Conservation (phyloP, 176 grass and related monocot genomes). For the Phoenix dactylifera region DNA sequence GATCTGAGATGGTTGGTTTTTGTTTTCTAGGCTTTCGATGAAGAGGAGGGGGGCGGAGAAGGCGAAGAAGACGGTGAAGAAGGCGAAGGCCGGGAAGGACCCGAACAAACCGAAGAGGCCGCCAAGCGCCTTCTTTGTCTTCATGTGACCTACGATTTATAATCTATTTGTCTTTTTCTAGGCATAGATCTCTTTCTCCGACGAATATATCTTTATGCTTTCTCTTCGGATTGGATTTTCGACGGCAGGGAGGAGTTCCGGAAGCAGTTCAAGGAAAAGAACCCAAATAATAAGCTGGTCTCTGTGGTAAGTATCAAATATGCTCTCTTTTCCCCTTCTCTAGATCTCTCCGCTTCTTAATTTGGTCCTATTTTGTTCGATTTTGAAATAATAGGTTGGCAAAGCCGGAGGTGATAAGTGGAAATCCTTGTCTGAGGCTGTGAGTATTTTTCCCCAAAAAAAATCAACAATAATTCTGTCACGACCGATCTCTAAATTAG, state of each 20-base stretch:
- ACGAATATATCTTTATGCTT: not conserved
- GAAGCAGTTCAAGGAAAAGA: constrained; percentile 88
- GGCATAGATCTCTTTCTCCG: not conserved
- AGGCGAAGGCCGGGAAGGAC: constrained; percentile 64
- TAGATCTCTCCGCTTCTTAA: not conserved
- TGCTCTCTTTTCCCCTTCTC: not conserved
- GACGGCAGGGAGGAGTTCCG: constrained; percentile 70
- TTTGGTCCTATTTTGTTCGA: not conserved
- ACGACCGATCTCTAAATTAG: no score
- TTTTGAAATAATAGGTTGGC: constrained; percentile 42
- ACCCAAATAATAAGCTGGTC: constrained; percentile 87
- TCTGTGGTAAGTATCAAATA: constrained; percentile 32
- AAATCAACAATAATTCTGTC: no score
- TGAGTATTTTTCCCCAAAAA: constrained; percentile 1
- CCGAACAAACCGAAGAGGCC: constrained; percentile 91
- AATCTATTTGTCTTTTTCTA: no score
- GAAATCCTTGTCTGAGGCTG: constrained; percentile 71
- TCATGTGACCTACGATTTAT: constrained; percentile 35
- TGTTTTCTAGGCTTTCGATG: constrained; percentile 39
- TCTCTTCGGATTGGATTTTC: no score
- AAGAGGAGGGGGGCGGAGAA: constrained; percentile 57
- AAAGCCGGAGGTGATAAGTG: constrained; percentile 93
- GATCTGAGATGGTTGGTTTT: not conserved
- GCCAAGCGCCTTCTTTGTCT: constrained; percentile 83
- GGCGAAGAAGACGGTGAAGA: constrained; percentile 37